These are phyloP conservation scores for Talaromyces albobiverticillius DNA, from an alignment of 2,329 filamentous ascomycete genomes.

Conservation along the genomic window DNA sequence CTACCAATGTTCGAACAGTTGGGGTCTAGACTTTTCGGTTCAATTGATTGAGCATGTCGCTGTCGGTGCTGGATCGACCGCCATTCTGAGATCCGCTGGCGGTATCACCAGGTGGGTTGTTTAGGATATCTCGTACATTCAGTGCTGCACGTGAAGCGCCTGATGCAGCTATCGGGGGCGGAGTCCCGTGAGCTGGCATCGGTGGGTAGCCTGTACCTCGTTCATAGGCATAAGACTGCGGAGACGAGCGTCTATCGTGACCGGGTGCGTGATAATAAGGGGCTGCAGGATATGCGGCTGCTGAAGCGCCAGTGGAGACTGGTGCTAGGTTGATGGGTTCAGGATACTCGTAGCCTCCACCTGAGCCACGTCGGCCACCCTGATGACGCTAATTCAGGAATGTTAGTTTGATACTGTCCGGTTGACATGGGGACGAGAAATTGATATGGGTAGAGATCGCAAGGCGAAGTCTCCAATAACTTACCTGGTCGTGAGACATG, in stretches of 20 bases:
- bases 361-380: slow-evolving; percentile 42
- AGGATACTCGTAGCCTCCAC: slow-evolving; percentile 45
- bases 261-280: slow-evolving; percentile 36
- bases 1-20: background rate
- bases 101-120: slow-evolving; percentile 32
- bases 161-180: slow-evolving; percentile 39
- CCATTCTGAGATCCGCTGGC: slow-evolving; percentile 18
- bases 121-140: slow-evolving; percentile 49
- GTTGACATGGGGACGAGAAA: background rate
- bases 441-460: background rate
- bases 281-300: slow-evolving; percentile 40
- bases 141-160: slow-evolving; percentile 39
- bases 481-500: slow-evolving; percentile 46
- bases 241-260: slow-evolving; percentile 43
- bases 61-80: slow-evolving; percentile 46
- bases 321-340: slow-evolving; percentile 47
- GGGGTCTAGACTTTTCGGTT: slow-evolving; percentile 37
- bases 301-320: slow-evolving; percentile 44
- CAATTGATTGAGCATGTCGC: slow-evolving; percentile 49
- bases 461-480: slow-evolving; percentile 26
- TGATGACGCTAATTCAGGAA: slow-evolving; percentile 20
- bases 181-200: slow-evolving; percentile 35
- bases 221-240: slow-evolving; percentile 46
- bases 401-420: slow-evolving; percentile 1
- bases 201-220: slow-evolving; percentile 39